phyloP scores from a whole-genome alignment of 176 grass and related monocot species.

The Bromus sterilis region DNA sequence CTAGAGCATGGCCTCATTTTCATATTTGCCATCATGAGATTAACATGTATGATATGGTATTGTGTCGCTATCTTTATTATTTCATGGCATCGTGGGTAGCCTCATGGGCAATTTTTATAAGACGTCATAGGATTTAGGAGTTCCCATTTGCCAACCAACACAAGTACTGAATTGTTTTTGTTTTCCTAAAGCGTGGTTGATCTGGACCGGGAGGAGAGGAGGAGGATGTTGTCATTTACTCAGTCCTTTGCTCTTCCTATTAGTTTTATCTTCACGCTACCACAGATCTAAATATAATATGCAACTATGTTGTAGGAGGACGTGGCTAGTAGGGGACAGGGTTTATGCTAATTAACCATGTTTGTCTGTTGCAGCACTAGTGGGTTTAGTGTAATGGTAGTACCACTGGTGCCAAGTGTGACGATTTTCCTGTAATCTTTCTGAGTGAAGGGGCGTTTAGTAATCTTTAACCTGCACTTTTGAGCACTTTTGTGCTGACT shows the following conservation, averaged over 20 bases:
- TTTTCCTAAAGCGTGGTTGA: not conserved
- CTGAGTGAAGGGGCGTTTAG: not conserved
- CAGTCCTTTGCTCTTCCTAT: not conserved
- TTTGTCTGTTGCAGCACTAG: not conserved
- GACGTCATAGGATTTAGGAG: not conserved
- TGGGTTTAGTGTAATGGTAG: too few species aligned
- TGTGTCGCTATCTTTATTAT: slow-evolving; percentile 1
- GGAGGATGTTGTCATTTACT: slow-evolving; percentile 18
- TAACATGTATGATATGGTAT: not conserved
- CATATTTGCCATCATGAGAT: too few species aligned
- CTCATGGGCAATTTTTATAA: not conserved
- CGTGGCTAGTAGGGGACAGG: not conserved
- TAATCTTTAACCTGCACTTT: too few species aligned
- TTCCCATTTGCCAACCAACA: not conserved
- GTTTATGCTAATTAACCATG: too few species aligned
- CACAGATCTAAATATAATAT: not conserved
- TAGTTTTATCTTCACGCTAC: not conserved
- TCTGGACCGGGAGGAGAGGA: not conserved
- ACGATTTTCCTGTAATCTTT: too few species aligned
- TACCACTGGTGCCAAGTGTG: too few species aligned
- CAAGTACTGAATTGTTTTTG: not conserved
- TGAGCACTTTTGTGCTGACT: not conserved
- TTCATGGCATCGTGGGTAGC: not conserved
- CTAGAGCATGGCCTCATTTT: too few species aligned
- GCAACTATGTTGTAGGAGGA: not conserved